Percentiles rank a stretch among this genome's conserved stretches.
Conservation (phyloP, 352 stramenopile species). For the Albugo laibachii region DNA sequence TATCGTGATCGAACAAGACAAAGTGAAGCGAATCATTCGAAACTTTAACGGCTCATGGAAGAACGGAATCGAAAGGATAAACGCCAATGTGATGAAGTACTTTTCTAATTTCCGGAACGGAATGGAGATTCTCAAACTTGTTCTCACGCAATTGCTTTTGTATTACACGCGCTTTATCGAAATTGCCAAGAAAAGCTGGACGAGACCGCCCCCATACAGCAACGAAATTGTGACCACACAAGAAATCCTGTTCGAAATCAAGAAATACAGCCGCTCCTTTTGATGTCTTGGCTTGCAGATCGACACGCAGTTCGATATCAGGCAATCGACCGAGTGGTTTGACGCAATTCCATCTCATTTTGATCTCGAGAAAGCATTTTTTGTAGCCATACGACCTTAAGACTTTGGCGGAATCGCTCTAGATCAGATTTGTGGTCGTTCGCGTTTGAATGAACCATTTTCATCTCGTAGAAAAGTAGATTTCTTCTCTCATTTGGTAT, state of each 20-base stretch:
- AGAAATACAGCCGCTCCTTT: conserved; percentile 91
- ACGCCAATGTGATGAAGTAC: conserved; percentile 92
- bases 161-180: conserved; percentile 98
- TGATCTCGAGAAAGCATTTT: conserved; percentile 11
- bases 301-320: too few relatives aligned
- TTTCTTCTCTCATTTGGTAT: conserved; percentile 27
- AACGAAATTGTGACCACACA: conserved; percentile 90
- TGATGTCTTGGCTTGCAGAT: conserved; percentile 12
- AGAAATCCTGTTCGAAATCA: conserved; percentile 95
- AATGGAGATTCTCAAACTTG: conserved; percentile 98
- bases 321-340: too few relatives aligned
- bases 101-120: conserved; percentile 97
- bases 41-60: conserved; percentile 95
- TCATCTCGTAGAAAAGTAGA: conserved; percentile 19
- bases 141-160: conserved; percentile 93
- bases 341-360: too few relatives aligned
- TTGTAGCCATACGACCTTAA: conserved; percentile 50
- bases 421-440: conserved; percentile 5
- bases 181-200: conserved; percentile 86
- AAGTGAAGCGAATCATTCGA: conserved; percentile 87
- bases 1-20: conserved; percentile 48
- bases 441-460: conserved; percentile 3
- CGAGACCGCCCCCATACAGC: conserved; percentile 57
- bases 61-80: conserved; percentile 91
- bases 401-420: conserved; percentile 15